Evolutionary conservation across 768 basidiomycete genomes (phyloP).

Genomic region (Naganishia vishniacii): DNA sequence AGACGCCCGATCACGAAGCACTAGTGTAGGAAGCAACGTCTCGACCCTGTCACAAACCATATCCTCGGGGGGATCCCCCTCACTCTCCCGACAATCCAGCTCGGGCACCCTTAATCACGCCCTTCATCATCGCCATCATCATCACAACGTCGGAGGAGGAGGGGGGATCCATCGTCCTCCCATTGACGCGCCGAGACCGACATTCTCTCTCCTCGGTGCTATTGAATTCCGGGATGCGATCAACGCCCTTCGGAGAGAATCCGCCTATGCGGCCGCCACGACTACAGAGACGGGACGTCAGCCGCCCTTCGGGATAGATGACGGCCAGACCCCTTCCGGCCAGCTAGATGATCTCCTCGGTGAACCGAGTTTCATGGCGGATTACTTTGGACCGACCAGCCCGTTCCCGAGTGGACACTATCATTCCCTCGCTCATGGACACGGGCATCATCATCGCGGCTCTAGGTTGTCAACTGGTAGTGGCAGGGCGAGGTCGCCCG

Average conservation of each 20-base stretch:
- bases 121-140: neutral
- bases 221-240: conserved; percentile 93
- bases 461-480: too few species aligned
- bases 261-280: conserved; percentile 39
- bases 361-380: conserved; percentile 26
- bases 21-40: conserved; percentile 2
- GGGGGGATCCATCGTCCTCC: too few species aligned
- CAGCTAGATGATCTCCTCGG: conserved; percentile 23
- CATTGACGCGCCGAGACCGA: conserved; percentile 41
- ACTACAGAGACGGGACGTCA: neutral
- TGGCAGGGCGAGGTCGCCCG: conserved; percentile 45
- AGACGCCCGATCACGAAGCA: neutral
- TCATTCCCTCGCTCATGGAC: conserved; percentile 18
- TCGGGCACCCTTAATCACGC: neutral
- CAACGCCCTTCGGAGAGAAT: conserved; percentile 67
- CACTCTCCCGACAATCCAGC: conserved; percentile 2
- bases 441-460: conserved; percentile 44
- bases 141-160: too few species aligned
- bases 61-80: neutral
- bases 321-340: conserved; percentile 24
- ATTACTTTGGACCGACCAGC: conserved; percentile 39
- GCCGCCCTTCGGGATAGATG: too few species aligned
- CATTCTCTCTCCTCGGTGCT: conserved; percentile 76
- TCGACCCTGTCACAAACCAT: neutral
- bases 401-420: conserved; percentile 29